These are phyloP conservation scores for Pyrrhoderma lamaoense DNA, from an alignment of 1,284 basidiomycete species.

Conservation along the genomic window DNA sequence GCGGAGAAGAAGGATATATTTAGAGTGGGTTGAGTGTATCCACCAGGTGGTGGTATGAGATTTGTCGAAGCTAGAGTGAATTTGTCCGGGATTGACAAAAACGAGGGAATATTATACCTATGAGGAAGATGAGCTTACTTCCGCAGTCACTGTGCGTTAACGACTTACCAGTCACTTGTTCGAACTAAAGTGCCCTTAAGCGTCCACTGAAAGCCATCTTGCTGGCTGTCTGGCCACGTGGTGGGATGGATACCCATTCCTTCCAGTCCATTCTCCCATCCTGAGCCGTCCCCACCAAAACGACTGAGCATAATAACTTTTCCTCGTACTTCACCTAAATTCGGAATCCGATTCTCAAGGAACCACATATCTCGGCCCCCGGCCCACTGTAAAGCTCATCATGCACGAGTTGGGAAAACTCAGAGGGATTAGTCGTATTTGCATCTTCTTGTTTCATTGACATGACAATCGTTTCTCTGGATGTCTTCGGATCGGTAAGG, in stretches of 20 bases:
- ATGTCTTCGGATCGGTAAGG: conserved; percentile 48
- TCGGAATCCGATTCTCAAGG: conserved; percentile 69
- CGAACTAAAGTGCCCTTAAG: conserved; percentile 60
- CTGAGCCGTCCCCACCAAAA: conserved; percentile 60
- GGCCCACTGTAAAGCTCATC: conserved; percentile 51
- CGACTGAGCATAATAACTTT: conserved; percentile 78
- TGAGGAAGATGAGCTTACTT: conserved; percentile 3
- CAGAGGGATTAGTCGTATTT: conserved; percentile 32
- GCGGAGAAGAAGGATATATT: conserved; percentile 78
- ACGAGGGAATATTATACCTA: conserved; percentile 73
- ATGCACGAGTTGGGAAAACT: conserved; percentile 62
- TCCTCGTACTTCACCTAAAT: conserved; percentile 74
- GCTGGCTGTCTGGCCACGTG: conserved; percentile 72
- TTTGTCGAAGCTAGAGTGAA: conserved; percentile 45
- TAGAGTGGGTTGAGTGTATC: conserved; percentile 39
- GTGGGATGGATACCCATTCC: conserved; percentile 78
- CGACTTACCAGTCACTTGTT: conserved; percentile 71
- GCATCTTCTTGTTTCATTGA: conserved; percentile 83
- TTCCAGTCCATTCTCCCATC: conserved; percentile 58
- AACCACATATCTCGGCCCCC: conserved; percentile 69
- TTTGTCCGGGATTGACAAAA: conserved; percentile 77
- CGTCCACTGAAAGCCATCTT: conserved; percentile 67
- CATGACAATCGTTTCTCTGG: conserved; percentile 70
- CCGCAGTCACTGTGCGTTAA: neutral
- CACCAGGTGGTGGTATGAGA: conserved; percentile 36